These are phyloP conservation scores for Penicillium sp. DNA, from an alignment of 2,329 filamentous ascomycete genomes.

Conservation along the genomic window DNA sequence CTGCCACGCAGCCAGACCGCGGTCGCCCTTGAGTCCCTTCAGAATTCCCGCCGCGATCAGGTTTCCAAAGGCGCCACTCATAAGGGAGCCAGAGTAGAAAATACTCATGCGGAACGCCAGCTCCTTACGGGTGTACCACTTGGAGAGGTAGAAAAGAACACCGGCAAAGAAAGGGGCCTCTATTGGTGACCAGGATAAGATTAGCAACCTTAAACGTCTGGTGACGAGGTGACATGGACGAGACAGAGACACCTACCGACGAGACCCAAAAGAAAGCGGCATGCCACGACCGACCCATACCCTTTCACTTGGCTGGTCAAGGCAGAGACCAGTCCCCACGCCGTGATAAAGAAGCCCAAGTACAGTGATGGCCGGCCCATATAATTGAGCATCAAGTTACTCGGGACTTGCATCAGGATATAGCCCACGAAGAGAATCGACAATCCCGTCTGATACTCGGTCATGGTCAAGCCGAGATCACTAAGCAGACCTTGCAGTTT, in stretches of 20 bases:
- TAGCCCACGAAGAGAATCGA: constrained; percentile 43
- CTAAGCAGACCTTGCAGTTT: constrained; percentile 39
- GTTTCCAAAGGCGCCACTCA: constrained; percentile 48
- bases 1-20: constrained; percentile 36
- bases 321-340: constrained; percentile 44
- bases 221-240: not conserved
- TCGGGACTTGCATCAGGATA: constrained; percentile 44
- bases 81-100: constrained; percentile 47
- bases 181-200: not conserved
- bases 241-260: constrained; percentile 25
- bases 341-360: constrained; percentile 41
- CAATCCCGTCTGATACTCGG: constrained; percentile 39
- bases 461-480: constrained; percentile 31
- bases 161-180: constrained; percentile 46
- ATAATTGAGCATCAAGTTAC: constrained; percentile 40
- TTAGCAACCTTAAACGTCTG: not conserved
- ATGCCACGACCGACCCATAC: constrained; percentile 40
- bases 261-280: constrained; percentile 42
- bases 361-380: constrained; percentile 41
- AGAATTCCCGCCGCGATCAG: constrained; percentile 50
- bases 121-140: constrained; percentile 51
- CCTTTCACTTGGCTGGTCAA: constrained; percentile 40
- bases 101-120: constrained; percentile 47
- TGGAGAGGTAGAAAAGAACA: constrained; percentile 45
- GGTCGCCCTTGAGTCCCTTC: constrained; percentile 32